Evolutionary conservation across 257 asterid genomes (phyloP), one percentile per base, ranked within the genome.

Genomic region (Solanum piurae): DNA sequence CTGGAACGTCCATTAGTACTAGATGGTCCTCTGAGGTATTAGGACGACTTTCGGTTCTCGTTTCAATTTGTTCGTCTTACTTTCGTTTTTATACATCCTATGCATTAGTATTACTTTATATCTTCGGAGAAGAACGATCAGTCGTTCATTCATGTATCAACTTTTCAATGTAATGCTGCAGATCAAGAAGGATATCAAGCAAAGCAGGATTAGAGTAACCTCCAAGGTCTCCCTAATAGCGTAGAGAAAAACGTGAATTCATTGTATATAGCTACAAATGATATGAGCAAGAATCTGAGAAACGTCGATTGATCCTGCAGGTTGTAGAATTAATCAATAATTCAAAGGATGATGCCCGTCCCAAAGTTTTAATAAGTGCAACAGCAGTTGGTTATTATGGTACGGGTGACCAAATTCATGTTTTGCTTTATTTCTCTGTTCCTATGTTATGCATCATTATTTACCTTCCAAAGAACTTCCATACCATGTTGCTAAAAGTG

Each of bases 361-460:
- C 99, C 88, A 91, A 87, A 91, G 97, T 95, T 92, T 91, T 96
- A 90, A 84, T 96, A 62, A 95, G 98, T 91, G 98, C 98, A 88
- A 93, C 98, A 60, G 99, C 99, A 12, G 94, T 95, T 75, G 99
- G 99, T 85, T 96, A 93, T 93, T 96, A 96, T 58, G 99, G 99
- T 95, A 92, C 82, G 91, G 91, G 52, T n/a, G 84, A 52, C 73
- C 49, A 27, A 69, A 60, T 21, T 46, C 85, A 73, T 83, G 12
- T 11, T 49, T 20, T 21, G 16, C 42, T 23, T 49, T 80, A n/a
- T 80, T 27, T 25, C 21, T 27, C 42, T 46, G 40, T 46, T 46
- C 27, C 36, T 46, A 27, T 40, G 27, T 77, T 12, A 42, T 75
- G 55, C 46, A n/a, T 38, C 29, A n/a, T 77, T 23, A 21, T 38